Conservation (phyloP, 345 rosid genomes). For the Melastoma malabathricum region DNA sequence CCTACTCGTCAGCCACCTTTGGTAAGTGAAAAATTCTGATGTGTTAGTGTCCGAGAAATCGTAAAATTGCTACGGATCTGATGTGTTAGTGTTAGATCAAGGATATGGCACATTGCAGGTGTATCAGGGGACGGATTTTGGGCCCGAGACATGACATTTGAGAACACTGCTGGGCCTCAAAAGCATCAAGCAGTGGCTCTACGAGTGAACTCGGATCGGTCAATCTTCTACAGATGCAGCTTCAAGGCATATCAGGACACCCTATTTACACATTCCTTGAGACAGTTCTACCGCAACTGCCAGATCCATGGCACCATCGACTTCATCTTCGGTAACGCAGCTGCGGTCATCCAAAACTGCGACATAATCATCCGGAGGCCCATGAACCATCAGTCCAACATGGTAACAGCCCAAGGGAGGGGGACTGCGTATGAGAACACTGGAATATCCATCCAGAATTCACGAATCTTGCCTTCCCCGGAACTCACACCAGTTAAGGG, state of each 20-base stretch:
- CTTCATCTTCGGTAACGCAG: slow-evolving; percentile 61
- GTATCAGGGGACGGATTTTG: slow-evolving; percentile 67
- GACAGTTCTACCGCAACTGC: slow-evolving; percentile 71
- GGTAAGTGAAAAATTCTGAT: slow-evolving; percentile 18
- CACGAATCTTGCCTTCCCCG: slow-evolving; percentile 28
- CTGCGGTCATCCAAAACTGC: slow-evolving; percentile 53
- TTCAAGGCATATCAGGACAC: slow-evolving; percentile 66
- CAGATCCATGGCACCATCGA: slow-evolving; percentile 62
- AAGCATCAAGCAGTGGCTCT: slow-evolving; percentile 64
- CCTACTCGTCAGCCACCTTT: slow-evolving; percentile 51
- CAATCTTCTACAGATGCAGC: slow-evolving; percentile 54
- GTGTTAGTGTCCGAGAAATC: neutral
- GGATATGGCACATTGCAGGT: slow-evolving; percentile 30
- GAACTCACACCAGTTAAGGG: slow-evolving; percentile 25
- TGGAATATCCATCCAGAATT: slow-evolving; percentile 41
- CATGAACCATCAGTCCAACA: slow-evolving; percentile 41
- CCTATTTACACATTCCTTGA: slow-evolving; percentile 35
- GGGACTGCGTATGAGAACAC: slow-evolving; percentile 35
- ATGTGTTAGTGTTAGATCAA: neutral
- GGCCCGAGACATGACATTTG: slow-evolving; percentile 66
- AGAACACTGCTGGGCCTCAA: slow-evolving; percentile 64
- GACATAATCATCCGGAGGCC: slow-evolving; percentile 51
- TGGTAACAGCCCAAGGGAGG: slow-evolving; percentile 59
- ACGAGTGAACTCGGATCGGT: slow-evolving; percentile 37
- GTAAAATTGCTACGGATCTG: neutral